Evolutionary conservation across 208 protist species (phyloP).

Genomic region (Wallacemonas rigidus): DNA sequence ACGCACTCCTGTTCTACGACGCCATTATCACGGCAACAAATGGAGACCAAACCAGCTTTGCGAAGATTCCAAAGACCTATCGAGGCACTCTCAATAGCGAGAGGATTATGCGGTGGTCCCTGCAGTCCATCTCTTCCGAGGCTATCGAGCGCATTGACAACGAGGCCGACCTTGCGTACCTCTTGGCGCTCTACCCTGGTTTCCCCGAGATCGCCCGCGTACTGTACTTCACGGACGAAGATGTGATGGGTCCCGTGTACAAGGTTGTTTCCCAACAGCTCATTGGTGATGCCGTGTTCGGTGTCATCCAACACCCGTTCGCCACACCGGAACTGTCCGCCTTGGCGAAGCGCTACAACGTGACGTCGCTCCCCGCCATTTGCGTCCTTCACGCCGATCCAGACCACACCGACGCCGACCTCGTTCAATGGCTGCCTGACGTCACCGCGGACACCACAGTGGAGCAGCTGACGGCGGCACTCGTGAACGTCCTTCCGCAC

Average conservation of each 20-base stretch:
- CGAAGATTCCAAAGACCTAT: slow-evolving; percentile 35
- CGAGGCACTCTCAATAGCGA: slow-evolving; percentile 16
- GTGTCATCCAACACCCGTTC: slow-evolving; percentile 44
- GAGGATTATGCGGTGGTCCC: slow-evolving; percentile 30
- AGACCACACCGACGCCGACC: slow-evolving; percentile 19
- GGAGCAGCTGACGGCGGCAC: slow-evolving; percentile 14
- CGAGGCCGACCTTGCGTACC: slow-evolving; percentile 31
- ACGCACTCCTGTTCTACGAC: slow-evolving; percentile 40
- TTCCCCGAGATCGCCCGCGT: slow-evolving; percentile 43
- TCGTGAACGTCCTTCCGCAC: slow-evolving; percentile 17
- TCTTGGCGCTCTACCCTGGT: slow-evolving; percentile 31
- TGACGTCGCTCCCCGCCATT: slow-evolving; percentile 39
- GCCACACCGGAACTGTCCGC: neutral
- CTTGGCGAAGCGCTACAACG: slow-evolving; percentile 41
- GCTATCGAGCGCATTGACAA: slow-evolving; percentile 36
- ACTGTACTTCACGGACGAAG: slow-evolving; percentile 39
- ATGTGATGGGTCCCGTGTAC: slow-evolving; percentile 29
- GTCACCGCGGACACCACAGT: slow-evolving; percentile 1
- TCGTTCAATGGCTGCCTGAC: slow-evolving; percentile 22
- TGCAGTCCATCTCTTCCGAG: slow-evolving; percentile 31
- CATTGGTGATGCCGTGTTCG: slow-evolving; percentile 37
- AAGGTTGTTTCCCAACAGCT: slow-evolving; percentile 33
- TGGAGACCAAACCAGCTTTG: neutral
- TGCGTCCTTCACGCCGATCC: slow-evolving; percentile 26
- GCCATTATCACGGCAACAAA: slow-evolving; percentile 25